Base-by-base conservation (phyloP, 2,329 filamentous ascomycete genomes). In the Cladorrhinum sp. region DNA sequence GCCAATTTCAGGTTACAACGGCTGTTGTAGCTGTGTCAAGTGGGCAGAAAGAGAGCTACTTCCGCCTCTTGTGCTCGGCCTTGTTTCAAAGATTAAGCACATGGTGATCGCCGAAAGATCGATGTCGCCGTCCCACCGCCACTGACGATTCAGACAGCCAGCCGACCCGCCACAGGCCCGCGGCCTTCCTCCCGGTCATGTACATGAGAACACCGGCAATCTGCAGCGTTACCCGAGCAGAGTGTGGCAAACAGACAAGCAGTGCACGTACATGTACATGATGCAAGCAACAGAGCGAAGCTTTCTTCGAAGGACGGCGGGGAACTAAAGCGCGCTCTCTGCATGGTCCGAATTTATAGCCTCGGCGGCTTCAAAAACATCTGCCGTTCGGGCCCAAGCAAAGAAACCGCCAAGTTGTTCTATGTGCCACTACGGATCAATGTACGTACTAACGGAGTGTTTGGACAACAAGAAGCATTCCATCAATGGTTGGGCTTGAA, bases 1-100 rank as follows among this genome's bases (percentile, higher is more conserved):
- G 51, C 55, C 59, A 58, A 55, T 28, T 24, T 14, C 50, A 36
- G 60, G 51, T 52, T 20, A 58, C 50, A 28, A 55, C 55, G 54
- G 30, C 53, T 55, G 28, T 23, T 36, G 30, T 26, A 55, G 30
- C 20, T 55, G 28, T 33, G 30, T n/a, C 30, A 21, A 18, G 52
- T 42, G 36, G 28, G 18, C 28, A 54, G 52, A 36, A 36, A 30
- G 16, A 20, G 18, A 54, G 53, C 53, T 55, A 9, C 49, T 57
- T 39, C 54, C 36, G 26, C 21, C 24, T 57, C 24, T 57, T 48
- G 54, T 49, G 26, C 21, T 30, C 39, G 18, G 28, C 39, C 42
- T 18, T 57, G 54, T 57, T 57, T 57, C 54, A 57, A 49, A 49
- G 21, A 24, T 57, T 20, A 46, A 57, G 54, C 21, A 26, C 42